Evolutionary conservation across 805 yeast species (phyloP).

Genomic region (Pichia phayaonensis): DNA sequence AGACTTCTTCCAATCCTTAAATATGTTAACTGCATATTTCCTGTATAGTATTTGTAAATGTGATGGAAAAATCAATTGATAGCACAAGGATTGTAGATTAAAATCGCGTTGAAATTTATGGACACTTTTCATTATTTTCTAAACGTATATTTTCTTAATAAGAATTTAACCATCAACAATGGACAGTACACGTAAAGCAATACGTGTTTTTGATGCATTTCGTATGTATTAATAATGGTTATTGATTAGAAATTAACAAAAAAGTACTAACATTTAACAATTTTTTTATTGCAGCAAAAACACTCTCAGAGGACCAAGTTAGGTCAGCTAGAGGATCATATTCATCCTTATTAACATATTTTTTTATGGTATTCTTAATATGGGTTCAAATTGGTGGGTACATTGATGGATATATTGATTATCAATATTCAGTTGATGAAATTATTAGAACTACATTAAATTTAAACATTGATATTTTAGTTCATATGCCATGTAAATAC

Average conservation of each 20-base stretch:
- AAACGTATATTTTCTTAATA: too few species aligned
- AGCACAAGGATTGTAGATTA: too few species aligned
- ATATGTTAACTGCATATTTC: not conserved
- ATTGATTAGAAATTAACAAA: not conserved
- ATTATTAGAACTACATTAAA: conserved; percentile 48
- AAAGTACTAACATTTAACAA: not conserved
- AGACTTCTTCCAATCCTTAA: not conserved
- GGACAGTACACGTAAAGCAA: conserved; percentile 21
- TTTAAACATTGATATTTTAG: conserved; percentile 71
- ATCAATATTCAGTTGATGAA: conserved; percentile 69
- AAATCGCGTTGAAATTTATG: too few species aligned
- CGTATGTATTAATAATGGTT: conserved; percentile 35
- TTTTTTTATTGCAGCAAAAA: conserved; percentile 41
- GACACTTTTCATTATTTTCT: too few species aligned
- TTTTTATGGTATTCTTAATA: conserved; percentile 55
- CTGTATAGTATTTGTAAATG: not conserved
- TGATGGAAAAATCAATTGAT: not conserved
- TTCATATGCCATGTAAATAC: conserved; percentile 77
- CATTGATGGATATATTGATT: conserved; percentile 74
- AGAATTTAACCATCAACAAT: conserved; percentile 1
- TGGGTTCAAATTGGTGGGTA: conserved; percentile 84
- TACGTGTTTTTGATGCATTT: conserved; percentile 60
- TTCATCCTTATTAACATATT: conserved; percentile 56
- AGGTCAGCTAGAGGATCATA: conserved; percentile 72
- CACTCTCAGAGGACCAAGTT: conserved; percentile 61